Base-by-base conservation (phyloP, 768 basidiomycete genomes). In the Tulasnella calospora region DNA sequence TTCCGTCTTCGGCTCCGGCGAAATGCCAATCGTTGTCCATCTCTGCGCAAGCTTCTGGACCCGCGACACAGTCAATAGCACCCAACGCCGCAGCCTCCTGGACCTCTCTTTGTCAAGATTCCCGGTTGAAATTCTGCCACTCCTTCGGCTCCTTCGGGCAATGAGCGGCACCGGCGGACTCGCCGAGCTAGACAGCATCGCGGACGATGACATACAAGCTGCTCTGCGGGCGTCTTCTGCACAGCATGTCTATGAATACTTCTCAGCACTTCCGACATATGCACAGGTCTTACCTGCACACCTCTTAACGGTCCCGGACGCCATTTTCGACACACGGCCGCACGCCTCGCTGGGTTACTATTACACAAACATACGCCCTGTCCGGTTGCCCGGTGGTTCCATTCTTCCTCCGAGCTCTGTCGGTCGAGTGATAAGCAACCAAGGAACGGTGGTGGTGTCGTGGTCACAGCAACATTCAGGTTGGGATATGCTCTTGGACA, bases 391-490 rank as follows among this genome's bases (percentile, higher is more conserved):
- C 5, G 94, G 94, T 5, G 93, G 94, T 0, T 90, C 90, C 0
- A 87, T 87, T 15, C 87, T 98, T 6, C 91, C 92, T 33, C 86
- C 89, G 8, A 88, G 89, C 30, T 90, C 92, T 1, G 83, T 86
- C 1, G 95, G 94, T 3, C 88, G 89, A 10, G 86, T 95, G 30
- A 86, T 96, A 44, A 94, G 90, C 80, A 80, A 79, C 9, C 79
- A 80, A 1, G 93, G 94, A 74, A 88, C 88, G 5, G 90, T 92
- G 30, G 91, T 92, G 7, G 88, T 96, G 0, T 87, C 88, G 27
- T 98, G 96, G 96, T 88, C 91, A 80, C 91, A 92, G 80, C 86
- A 90, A 69, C 91, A 95, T 82, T 94, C 92, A 9, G 94, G 93
- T 2, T 98, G 96, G 96, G 92, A 89, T 80, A 83, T 97, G 19